Conservation (phyloP, 2,329 filamentous ascomycete species). For the Aspergillus carbonarius region DNA sequence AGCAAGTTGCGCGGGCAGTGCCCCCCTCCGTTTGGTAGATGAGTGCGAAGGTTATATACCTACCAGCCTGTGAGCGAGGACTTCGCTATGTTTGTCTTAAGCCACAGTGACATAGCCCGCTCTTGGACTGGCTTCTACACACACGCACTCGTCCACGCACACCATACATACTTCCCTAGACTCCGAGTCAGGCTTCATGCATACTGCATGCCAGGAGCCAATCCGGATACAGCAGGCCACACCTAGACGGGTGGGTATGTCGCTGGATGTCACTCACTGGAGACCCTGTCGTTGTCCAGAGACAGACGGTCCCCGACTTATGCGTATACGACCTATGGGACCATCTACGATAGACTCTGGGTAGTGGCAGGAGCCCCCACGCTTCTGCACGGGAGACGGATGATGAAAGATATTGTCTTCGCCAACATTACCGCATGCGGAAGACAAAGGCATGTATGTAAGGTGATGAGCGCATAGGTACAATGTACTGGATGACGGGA, state of each 20-base stretch:
- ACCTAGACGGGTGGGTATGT: neutral
- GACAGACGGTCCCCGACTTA: no score
- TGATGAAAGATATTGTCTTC: neutral
- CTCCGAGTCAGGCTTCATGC: conserved; percentile 5
- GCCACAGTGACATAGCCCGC: neutral
- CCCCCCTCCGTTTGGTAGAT: neutral
- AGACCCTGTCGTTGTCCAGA: no score
- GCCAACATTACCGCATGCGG: neutral
- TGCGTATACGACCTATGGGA: neutral
- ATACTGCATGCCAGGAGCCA: conserved; percentile 7
- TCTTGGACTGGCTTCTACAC: neutral
- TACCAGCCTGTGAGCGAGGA: neutral
- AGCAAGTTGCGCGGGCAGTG: neutral
- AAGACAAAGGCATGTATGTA: neutral
- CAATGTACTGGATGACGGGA: no score
- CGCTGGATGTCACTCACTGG: neutral
- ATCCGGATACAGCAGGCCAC: conserved; percentile 1
- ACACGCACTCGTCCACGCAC: conserved; percentile 1
- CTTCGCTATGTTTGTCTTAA: neutral
- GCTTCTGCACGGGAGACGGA: neutral
- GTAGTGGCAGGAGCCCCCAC: neutral
- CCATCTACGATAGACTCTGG: neutral
- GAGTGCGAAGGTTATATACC: conserved; percentile 1
- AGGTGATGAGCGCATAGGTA: neutral
- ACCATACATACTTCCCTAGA: neutral